phyloP scores from a whole-genome alignment of 352 stramenopile genomes.

The Blastocystis sp. region DNA sequence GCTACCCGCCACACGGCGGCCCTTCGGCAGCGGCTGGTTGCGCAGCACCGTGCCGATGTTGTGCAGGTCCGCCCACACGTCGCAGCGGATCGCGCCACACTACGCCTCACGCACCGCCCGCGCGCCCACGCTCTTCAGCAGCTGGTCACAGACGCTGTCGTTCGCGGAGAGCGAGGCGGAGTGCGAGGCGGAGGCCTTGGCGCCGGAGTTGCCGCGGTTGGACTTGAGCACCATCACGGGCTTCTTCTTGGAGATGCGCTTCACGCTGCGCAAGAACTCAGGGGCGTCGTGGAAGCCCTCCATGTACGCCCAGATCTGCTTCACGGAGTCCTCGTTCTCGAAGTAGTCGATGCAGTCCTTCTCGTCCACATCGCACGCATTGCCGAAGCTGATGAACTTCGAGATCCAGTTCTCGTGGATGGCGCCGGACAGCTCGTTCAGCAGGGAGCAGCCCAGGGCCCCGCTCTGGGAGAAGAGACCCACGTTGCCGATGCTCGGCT shows the following conservation, averaged over 20 bases:
- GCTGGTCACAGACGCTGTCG: slow-evolving; percentile 48
- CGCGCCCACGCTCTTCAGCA: slow-evolving; percentile 2
- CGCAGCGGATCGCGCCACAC: slow-evolving; percentile 37
- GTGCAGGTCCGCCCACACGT: slow-evolving; percentile 52
- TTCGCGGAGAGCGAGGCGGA: slow-evolving; percentile 52
- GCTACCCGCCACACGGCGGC: slow-evolving; percentile 29
- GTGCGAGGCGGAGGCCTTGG: slow-evolving; percentile 62
- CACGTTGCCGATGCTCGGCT: slow-evolving; percentile 36
- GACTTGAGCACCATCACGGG: slow-evolving; percentile 63
- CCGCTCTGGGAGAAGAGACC: slow-evolving; percentile 59
- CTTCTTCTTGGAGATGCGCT: slow-evolving; percentile 40
- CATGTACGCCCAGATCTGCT: slow-evolving; percentile 66
- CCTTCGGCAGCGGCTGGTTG: slow-evolving; percentile 51
- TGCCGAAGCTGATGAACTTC: slow-evolving; percentile 59
- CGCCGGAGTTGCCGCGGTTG: slow-evolving; percentile 50
- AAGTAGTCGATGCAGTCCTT: slow-evolving; percentile 67
- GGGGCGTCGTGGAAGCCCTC: slow-evolving; percentile 67
- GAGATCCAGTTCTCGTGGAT: slow-evolving; percentile 55
- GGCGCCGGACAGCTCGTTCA: slow-evolving; percentile 58
- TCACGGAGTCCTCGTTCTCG: slow-evolving; percentile 30
- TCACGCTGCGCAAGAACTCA: slow-evolving; percentile 42
- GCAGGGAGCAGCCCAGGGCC: slow-evolving; percentile 19
- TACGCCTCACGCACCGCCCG: neutral
- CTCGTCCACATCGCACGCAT: slow-evolving; percentile 66
- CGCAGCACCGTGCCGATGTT: slow-evolving; percentile 60